Evolutionary conservation across 2,329 filamentous ascomycete species (phyloP), one percentile per base, ranked within the genome.

Genomic region (Aspergillus luchuensis): DNA sequence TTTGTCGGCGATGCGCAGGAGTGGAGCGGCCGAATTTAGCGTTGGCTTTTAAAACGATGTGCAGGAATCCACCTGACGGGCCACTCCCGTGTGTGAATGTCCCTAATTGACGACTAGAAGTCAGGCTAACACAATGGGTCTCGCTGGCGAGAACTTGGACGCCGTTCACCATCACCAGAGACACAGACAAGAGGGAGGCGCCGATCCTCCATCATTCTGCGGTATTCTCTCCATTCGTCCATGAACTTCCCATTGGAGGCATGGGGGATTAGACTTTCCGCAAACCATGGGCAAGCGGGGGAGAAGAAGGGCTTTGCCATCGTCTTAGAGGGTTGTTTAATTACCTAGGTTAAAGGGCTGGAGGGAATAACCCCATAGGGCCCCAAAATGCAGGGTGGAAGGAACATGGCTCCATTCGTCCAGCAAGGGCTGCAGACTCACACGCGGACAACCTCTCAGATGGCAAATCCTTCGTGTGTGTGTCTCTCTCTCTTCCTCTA

Each of bases 21-120:
- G 57, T 58, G 56, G 41, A 58, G 43, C 41, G 55, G 21, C 30
- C 36, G 45, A 53, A 43, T 38, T 61, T 61, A 49, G 59, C 54
- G 59, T 54, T 41, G 49, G 41, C 39, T 50, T 45, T 47, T 60
- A 52, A 45, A 47, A 58, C 56, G 59, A 61, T 61, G 57, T 58
- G 59, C 56, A 50, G 41, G 56, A 61, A 61, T 56, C 59, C 56
- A 61, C 59, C 45, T 25, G 50, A 55, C 51, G 51, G 56, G 57
- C 36, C 38, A 39, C 23, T 45, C 57, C 48, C 52, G 38, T 50
- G 38, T 50, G 33, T 56, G 43, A 57, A 45, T 55, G 52, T 55
- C 52, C 38, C 52, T 55, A 45, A 55, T 45, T 30, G 39, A 55
- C 52, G 45, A 36, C 49, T 52, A 52, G 49, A 52, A 52, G 49